These are phyloP conservation scores for Trametes maxima DNA, from an alignment of 768 basidiomycete species.

Conservation along the genomic window DNA sequence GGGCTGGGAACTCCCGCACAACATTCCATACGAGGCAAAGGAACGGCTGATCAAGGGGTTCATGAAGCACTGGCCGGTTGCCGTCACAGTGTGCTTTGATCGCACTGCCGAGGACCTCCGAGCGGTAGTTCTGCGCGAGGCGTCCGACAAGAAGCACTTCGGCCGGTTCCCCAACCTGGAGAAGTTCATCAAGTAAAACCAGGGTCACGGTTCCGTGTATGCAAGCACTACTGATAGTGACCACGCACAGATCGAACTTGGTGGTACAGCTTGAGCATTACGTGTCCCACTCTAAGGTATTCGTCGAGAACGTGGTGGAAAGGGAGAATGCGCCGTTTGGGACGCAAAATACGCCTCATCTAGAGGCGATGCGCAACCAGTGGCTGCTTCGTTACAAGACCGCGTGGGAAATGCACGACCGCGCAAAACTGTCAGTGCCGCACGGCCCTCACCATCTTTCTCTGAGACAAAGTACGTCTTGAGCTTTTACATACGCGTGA, in stretches of 20 bases:
- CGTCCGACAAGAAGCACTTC: constrained; percentile 37
- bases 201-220: not conserved
- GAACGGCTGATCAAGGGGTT: constrained; percentile 38
- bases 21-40: constrained; percentile 46
- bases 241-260: constrained; percentile 31
- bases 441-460: not conserved
- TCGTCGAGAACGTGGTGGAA: constrained; percentile 38
- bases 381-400: constrained; percentile 27
- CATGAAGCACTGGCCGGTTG: constrained; percentile 40
- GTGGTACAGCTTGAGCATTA: constrained; percentile 33
- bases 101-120: constrained; percentile 35
- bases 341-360: constrained; percentile 39
- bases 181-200: constrained; percentile 39
- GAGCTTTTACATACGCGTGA: no score
- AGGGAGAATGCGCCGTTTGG: constrained; percentile 44
- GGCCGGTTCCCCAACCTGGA: constrained; percentile 42
- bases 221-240: not conserved
- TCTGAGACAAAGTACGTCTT: not conserved
- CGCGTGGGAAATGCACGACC: not conserved
- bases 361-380: constrained; percentile 21
- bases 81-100: constrained; percentile 39
- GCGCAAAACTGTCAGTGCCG: not conserved
- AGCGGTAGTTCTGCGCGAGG: constrained; percentile 29
- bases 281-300: constrained; percentile 26
- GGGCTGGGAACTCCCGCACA: constrained; percentile 46